Evolutionary conservation across 371 early-diverging fungal species (phyloP).

Genomic region (Mortierella sp.): DNA sequence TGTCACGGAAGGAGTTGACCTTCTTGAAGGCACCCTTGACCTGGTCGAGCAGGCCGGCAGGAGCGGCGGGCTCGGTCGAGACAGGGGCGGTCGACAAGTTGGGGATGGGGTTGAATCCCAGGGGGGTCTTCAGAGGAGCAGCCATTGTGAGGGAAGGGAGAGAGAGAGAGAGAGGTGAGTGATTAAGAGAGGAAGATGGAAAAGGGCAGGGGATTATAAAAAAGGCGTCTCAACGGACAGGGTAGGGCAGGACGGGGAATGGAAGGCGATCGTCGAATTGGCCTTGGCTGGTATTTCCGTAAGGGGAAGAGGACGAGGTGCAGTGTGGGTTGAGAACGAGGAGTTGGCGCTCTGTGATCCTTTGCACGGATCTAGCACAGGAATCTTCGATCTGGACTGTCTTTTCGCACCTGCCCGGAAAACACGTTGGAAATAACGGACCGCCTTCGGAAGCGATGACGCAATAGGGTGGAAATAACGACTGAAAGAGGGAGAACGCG

Average conservation of each 20-base stretch:
- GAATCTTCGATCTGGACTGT: not conserved
- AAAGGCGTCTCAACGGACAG: constrained; percentile 12
- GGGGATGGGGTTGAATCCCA: constrained; percentile 52
- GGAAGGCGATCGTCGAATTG: constrained; percentile 13
- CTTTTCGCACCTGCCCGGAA: not conserved
- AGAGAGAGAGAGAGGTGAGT: not conserved
- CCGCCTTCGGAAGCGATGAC: not conserved
- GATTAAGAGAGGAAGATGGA: not conserved
- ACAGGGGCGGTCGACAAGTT: constrained; percentile 17
- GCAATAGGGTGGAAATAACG: not conserved
- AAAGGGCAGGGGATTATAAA: not conserved
- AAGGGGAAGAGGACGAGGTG: not conserved
- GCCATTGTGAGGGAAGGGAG: constrained; percentile 22
- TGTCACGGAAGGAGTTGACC: constrained; percentile 45
- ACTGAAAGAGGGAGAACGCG: not conserved
- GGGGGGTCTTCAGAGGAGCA: constrained; percentile 47
- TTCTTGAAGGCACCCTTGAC: constrained; percentile 40
- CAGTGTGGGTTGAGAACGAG: not conserved
- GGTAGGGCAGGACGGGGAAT: not conserved
- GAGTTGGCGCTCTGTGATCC: not conserved
- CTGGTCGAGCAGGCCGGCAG: constrained; percentile 35
- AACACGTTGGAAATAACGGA: constrained; percentile 8
- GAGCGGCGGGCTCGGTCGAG: constrained; percentile 21
- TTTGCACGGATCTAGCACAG: not conserved
- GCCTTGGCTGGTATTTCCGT: not conserved